A percentile compares a stretch with the other conserved stretches of the same genome.
These are phyloP conservation scores for Grosmannia clavigera DNA, from an alignment of 2,329 filamentous ascomycete species.

Conservation along the genomic window DNA sequence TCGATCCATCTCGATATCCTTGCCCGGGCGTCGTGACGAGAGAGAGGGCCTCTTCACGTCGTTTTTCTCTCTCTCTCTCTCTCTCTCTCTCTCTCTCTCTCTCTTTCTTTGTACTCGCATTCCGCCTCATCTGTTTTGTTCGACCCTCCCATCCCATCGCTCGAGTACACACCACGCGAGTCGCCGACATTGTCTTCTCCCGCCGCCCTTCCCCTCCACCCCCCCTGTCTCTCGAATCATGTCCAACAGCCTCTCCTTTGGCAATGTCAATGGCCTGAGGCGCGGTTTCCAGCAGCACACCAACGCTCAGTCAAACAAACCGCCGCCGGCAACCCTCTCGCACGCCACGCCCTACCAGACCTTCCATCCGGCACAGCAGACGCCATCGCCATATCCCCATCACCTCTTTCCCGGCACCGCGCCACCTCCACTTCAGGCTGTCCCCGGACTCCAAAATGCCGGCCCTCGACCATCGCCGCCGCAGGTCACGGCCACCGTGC, in stretches of 20 bases:
- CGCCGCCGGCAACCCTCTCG: conserved; percentile 39
- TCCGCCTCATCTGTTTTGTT: background rate
- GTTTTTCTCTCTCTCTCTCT: background rate
- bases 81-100: too few species aligned
- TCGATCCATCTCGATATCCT: background rate
- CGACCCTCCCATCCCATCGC: background rate
- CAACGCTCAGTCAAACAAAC: conserved; percentile 32
- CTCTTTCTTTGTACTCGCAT: background rate
- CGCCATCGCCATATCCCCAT: conserved; percentile 35
- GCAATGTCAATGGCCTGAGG: conserved; percentile 30
- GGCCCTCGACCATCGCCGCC: conserved; percentile 28
- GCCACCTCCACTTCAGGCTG: conserved; percentile 32
- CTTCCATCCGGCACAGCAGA: conserved; percentile 30
- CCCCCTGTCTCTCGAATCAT: conserved; percentile 16
- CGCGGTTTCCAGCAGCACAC: conserved; percentile 26
- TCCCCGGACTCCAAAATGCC: conserved; percentile 35
- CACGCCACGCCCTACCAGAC: conserved; percentile 43
- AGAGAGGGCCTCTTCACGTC: background rate
- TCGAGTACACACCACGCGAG: background rate
- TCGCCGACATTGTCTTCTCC: background rate
- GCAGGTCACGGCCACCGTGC: conserved; percentile 35
- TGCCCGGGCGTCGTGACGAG: background rate
- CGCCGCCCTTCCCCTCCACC: background rate
- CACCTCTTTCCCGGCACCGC: conserved; percentile 38
- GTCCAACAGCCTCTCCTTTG: conserved; percentile 39